Evolutionary conservation across 305 asterid genomes (phyloP), one percentile per base, ranked within the genome.

Genomic region (Fraxinus platypoda): DNA sequence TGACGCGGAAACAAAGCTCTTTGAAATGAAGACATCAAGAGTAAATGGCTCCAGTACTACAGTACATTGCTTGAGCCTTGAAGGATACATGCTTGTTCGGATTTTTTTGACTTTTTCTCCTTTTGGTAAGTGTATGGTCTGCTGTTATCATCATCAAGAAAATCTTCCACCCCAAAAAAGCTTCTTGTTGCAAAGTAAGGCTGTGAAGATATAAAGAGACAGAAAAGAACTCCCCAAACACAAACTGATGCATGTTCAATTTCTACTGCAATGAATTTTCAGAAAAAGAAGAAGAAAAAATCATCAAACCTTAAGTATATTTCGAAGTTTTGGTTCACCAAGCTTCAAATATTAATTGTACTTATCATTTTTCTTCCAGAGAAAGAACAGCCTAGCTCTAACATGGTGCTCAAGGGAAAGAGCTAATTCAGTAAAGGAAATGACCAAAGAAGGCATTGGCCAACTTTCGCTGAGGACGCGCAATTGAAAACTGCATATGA

Each of bases 121-220:
- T n/a, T n/a, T n/a, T n/a, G n/a, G n/a, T n/a, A n/a, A n/a, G n/a
- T n/a, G n/a, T n/a, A n/a, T n/a, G n/a, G n/a, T n/a, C n/a, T n/a
- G n/a, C 26, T 25, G 26, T 25, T 1, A 25, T 25, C 26, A 25
- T 25, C 26, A 25, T 25, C 26, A 25, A 31, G 34, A 3, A 92
- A 95, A 88, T 95, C 99, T 86, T 94, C 99, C 11, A 94, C 98
- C 6, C 97, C 98, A 26, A 95, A 95, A 88, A 95, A 95, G 90
- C 99, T 95, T 88, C 99, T 92, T 38, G 98, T 97, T 13, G 89
- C 90, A 74, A 84, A 84, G 76, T 54, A 77, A 76, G 91, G 87
- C 98, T 95, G 95, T 83, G 76, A 80, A 81, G 79, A 81, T 23
- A 75, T 7, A 78, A 38, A 77, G 21, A 38, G n/a, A n/a, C n/a